Evolutionary conservation across 2,329 filamentous ascomycete genomes (phyloP).

Genomic region (Trichophyton schoenleinii): DNA sequence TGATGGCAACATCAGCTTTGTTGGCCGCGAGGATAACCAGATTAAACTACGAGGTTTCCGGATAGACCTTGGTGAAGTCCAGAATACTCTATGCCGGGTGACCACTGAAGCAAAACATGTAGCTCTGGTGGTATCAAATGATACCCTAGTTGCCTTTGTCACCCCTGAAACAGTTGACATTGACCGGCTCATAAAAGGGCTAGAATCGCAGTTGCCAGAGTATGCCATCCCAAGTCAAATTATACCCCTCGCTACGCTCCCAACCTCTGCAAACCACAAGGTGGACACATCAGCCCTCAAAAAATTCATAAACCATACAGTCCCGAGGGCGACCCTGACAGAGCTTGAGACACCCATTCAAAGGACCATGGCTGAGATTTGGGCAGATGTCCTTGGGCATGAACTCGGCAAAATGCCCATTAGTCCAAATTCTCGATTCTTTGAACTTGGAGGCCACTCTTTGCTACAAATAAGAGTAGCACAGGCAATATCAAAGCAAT

Average conservation of each 20-base stretch:
- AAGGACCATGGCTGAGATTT: not conserved
- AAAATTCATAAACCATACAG: not conserved
- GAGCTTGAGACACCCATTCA: not conserved
- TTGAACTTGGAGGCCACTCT: constrained; percentile 13
- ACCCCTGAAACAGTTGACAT: not conserved
- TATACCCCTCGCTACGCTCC: not conserved
- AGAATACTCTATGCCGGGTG: constrained; percentile 9
- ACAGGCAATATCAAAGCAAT: constrained; percentile 7
- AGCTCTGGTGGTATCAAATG: not conserved
- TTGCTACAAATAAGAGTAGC: constrained; percentile 12
- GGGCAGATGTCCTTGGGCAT: not conserved
- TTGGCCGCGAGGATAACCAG: constrained; percentile 15
- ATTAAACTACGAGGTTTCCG: constrained; percentile 16
- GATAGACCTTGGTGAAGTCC: constrained; percentile 36
- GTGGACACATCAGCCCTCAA: not conserved
- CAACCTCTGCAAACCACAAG: not conserved
- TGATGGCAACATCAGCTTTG: constrained; percentile 15
- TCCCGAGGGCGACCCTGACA: not conserved
- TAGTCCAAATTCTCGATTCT: constrained; percentile 8
- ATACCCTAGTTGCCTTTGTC: not conserved
- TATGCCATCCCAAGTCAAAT: not conserved
- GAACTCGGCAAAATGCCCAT: not conserved
- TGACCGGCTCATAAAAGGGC: not conserved
- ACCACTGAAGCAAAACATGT: not conserved
- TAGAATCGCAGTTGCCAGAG: not conserved